phyloP scores from a whole-genome alignment of 1,284 basidiomycete genomes.

The Wolfiporia cocos region DNA sequence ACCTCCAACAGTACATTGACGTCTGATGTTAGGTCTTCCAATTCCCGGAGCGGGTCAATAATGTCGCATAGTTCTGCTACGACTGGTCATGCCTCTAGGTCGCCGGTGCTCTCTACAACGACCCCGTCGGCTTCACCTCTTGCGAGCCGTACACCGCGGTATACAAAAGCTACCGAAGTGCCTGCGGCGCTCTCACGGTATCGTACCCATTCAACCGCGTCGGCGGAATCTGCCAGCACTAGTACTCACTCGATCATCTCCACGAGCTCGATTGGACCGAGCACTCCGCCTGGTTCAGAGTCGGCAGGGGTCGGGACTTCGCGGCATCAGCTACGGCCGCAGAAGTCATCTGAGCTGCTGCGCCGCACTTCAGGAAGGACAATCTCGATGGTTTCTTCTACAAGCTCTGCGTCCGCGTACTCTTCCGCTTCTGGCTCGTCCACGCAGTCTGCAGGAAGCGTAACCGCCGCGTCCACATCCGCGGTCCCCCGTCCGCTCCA shows the following conservation, averaged over 20 bases:
- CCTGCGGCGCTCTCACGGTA: no score
- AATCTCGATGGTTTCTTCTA: conserved; percentile 2
- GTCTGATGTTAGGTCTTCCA: no score
- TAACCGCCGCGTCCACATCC: conserved; percentile 9
- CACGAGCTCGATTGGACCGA: not conserved
- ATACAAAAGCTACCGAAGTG: no score
- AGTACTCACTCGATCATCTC: conserved; percentile 2
- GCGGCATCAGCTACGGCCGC: not conserved
- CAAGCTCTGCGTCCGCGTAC: conserved; percentile 14
- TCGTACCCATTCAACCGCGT: no score
- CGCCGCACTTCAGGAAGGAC: no score
- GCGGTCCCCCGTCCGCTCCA: conserved; percentile 16
- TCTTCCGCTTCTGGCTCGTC: conserved; percentile 8
- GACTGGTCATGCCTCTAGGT: no score
- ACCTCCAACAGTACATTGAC: conserved; percentile 1
- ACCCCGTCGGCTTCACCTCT: no score
- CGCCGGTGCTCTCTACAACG: no score
- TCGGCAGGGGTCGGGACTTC: not conserved
- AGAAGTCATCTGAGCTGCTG: not conserved
- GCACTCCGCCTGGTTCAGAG: not conserved
- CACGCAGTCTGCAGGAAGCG: conserved; percentile 11
- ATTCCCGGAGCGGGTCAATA: no score
- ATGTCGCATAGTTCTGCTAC: no score
- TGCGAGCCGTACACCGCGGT: no score
- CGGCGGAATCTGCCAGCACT: conserved; percentile 1